phyloP scores from a whole-genome alignment of 176 grass and related monocot genomes.

The Paspalum notatum region DNA sequence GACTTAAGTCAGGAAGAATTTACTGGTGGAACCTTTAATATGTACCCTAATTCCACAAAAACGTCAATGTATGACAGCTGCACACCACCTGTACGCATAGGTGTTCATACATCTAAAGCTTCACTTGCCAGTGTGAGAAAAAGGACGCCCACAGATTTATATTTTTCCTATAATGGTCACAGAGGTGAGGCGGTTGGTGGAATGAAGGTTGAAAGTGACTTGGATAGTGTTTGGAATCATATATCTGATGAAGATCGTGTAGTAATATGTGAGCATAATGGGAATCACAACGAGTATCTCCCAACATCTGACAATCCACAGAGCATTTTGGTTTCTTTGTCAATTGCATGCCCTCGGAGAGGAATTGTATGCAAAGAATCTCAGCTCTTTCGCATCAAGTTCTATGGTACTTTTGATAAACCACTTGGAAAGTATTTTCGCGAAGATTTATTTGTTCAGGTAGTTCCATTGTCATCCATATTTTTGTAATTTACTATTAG shows the following conservation, averaged over 20 bases:
- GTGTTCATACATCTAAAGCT: conserved; percentile 23
- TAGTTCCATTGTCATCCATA: conserved; percentile 33
- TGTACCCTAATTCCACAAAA: conserved; percentile 25
- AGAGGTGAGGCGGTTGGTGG: conserved; percentile 29
- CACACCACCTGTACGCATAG: conserved; percentile 31
- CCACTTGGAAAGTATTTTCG: conserved; percentile 92
- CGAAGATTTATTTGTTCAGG: conserved; percentile 93
- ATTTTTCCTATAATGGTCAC: conserved; percentile 19
- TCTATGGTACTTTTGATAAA: conserved; percentile 98
- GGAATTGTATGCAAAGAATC: conserved; percentile 84
- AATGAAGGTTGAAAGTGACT: conserved; percentile 48
- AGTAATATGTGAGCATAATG: conserved; percentile 45
- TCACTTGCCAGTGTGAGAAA: conserved; percentile 29
- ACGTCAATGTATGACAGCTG: conserved; percentile 33
- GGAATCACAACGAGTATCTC: conserved; percentile 61
- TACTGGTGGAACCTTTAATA: conserved; percentile 24
- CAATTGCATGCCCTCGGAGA: conserved; percentile 68
- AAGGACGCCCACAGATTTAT: not conserved
- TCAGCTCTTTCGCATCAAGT: conserved; percentile 89
- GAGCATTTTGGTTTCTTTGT: conserved; percentile 96
- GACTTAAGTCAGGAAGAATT: conserved; percentile 46
- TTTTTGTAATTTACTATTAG: conserved; percentile 9
- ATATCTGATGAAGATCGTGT: conserved; percentile 71
- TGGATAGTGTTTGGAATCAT: conserved; percentile 53
- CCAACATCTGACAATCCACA: conserved; percentile 79